Evolutionary conservation across 148 eudicot genomes (phyloP), one percentile per base, ranked within the genome.

Genomic region (Cornus florida): DNA sequence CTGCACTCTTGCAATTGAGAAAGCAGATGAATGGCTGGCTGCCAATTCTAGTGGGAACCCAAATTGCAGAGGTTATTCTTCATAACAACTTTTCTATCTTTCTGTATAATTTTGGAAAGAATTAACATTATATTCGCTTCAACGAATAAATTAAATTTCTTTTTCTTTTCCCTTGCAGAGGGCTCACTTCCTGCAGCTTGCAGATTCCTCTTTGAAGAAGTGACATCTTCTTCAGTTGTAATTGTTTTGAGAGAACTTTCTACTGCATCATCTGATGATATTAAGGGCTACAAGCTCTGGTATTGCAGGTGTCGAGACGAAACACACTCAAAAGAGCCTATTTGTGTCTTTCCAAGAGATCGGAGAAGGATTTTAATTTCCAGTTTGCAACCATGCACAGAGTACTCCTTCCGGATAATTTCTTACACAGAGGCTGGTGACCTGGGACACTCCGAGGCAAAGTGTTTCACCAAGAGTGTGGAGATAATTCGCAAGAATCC

Each of bases 261-360:
- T 6, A 77, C 81, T 65, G 68, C 84, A 12, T 73, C 86, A 33
- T 76, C 78, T 70, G 87, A 85, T 22, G 78, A 83, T 50, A 83
- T 96, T 66, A 84, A 86, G 82, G 98, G 99, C 59, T 96, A 91
- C 87, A 96, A 96, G 79, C 89, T 96, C 22, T 96, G 98, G 98
- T 93, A 91, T 68, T 91, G 91, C 64, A 90, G 83, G 83, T 83
- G 88, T 69, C 84, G 86, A 57, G 87, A 87, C 5, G 93, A 84
- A 41, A 73, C 76, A 22, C 89, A 86, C 80, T n/a, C 95, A 10
- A 79, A 89, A 80, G 90, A 91, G 82, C 98, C 98, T 23, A 76
- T 80, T 14, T 84, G 82, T 60, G 75, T 83, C 67, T 87, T 96
- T 69, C 81, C 95, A 31, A 90, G 89, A 85, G 84, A 86, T 67